phyloP scores from a whole-genome alignment of 2,329 filamentous ascomycete species.

The Diaporthe eres region DNA sequence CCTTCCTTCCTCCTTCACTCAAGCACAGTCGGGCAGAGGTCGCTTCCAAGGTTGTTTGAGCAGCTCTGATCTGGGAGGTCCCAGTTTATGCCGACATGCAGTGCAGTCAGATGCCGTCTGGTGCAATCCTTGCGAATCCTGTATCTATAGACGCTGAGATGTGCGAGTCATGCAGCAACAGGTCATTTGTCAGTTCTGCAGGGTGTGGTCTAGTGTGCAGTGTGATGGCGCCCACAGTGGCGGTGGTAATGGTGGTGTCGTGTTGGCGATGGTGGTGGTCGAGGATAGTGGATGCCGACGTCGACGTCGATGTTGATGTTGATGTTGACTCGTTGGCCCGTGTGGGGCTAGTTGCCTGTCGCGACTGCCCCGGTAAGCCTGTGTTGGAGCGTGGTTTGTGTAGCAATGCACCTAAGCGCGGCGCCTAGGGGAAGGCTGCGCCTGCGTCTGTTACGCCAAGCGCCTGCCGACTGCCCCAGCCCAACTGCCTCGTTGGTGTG shows the following conservation, averaged over 20 bases:
- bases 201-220: not conserved
- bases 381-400: not conserved
- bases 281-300: not conserved
- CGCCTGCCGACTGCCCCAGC: not conserved
- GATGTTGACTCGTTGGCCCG: conserved; percentile 24
- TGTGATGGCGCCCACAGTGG: no score
- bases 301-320: not conserved
- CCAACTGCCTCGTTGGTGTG: not conserved
- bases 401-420: not conserved
- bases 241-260: not conserved
- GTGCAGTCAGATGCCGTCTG: not conserved
- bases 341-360: conserved; percentile 2
- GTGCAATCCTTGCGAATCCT: not conserved
- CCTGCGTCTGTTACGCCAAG: not conserved
- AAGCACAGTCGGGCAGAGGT: not conserved
- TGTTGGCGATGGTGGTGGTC: not conserved
- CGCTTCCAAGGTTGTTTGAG: not conserved
- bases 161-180: conserved; percentile 13
- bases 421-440: conserved; percentile 7
- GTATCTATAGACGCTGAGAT: not conserved
- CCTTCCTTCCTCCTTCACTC: not conserved
- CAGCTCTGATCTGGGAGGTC: conserved; percentile 16
- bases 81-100: not conserved
- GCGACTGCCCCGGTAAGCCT: not conserved
- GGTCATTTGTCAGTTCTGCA: not conserved